Conservation (phyloP, 2,329 filamentous ascomycete species). For the Fusarium lateritium region DNA sequence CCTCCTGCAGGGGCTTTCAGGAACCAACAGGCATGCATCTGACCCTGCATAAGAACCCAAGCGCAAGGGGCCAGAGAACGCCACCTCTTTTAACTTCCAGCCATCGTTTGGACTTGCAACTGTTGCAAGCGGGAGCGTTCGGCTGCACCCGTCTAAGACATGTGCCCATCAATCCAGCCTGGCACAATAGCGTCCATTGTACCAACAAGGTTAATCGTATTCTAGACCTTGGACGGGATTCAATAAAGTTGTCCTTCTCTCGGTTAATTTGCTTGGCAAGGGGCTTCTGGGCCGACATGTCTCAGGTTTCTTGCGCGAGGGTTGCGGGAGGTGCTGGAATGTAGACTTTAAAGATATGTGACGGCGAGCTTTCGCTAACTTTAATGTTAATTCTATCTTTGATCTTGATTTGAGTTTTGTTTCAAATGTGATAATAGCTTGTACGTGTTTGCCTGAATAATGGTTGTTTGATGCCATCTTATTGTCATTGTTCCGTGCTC, state of each 20-base stretch:
- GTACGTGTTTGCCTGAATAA: background rate
- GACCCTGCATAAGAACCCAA: background rate
- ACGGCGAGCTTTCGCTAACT: conserved; percentile 1
- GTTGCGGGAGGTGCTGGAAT: conserved; percentile 18
- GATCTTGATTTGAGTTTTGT: background rate
- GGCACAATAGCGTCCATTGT: background rate
- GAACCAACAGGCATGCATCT: background rate
- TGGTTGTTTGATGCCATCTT: background rate
- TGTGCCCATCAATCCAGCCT: background rate
- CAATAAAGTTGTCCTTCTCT: background rate
- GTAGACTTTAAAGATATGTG: conserved; percentile 24
- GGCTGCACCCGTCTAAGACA: conserved; percentile 1
- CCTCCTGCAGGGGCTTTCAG: background rate
- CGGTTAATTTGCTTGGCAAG: conserved; percentile 14
- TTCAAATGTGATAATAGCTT: conserved; percentile 20
- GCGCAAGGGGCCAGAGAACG: background rate
- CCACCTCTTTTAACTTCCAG: conserved; percentile 15
- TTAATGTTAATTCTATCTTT: conserved; percentile 1
- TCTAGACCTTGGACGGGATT: background rate
- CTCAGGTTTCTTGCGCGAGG: background rate
- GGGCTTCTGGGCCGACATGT: background rate
- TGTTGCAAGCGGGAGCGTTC: conserved; percentile 8
- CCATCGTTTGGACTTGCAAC: background rate
- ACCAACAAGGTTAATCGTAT: background rate
- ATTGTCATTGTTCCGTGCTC: background rate